Percentiles rank a stretch among this genome's conserved stretches.
phyloP scores from a whole-genome alignment of 2,329 filamentous ascomycete species.

The Beauveria sp. region DNA sequence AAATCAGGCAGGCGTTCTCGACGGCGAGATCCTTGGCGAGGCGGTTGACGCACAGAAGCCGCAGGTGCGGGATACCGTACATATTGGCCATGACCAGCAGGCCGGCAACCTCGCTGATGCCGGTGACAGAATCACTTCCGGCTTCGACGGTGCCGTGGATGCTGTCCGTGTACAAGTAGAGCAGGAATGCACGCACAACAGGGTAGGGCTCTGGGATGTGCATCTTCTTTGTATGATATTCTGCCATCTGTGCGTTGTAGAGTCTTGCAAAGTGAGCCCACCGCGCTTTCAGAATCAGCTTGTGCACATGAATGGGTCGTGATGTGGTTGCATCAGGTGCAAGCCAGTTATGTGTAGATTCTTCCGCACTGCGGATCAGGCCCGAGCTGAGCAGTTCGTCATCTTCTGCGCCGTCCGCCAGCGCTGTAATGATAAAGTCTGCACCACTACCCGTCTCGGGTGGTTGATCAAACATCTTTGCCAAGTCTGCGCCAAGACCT shows the following conservation, averaged over 20 bases:
- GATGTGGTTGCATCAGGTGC: slow-evolving; percentile 60
- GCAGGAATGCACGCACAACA: slow-evolving; percentile 88
- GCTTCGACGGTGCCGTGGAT: slow-evolving; percentile 52
- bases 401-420: slow-evolving; percentile 67
- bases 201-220: slow-evolving; percentile 95
- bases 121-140: slow-evolving; percentile 64
- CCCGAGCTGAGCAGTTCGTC: slow-evolving; percentile 52
- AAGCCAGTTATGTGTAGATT: slow-evolving; percentile 46
- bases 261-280: slow-evolving; percentile 95
- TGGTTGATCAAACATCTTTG: slow-evolving; percentile 76
- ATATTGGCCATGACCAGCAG: slow-evolving; percentile 96
- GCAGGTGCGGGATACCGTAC: slow-evolving; percentile 91
- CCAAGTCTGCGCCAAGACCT: slow-evolving; percentile 76
- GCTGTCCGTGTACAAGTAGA: slow-evolving; percentile 94
- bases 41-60: slow-evolving; percentile 83
- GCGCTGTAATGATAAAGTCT: slow-evolving; percentile 85
- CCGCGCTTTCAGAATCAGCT: slow-evolving; percentile 84
- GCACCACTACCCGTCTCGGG: slow-evolving; percentile 79
- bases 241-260: slow-evolving; percentile 90
- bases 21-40: slow-evolving; percentile 87
- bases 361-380: slow-evolving; percentile 37
- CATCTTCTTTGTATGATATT: slow-evolving; percentile 95
- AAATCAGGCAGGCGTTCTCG: slow-evolving; percentile 89
- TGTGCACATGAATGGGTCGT: slow-evolving; percentile 85
- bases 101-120: slow-evolving; percentile 80